Conservation (phyloP, 202 grass and related monocot genomes). For the Miscanthus sacchariflorus region DNA sequence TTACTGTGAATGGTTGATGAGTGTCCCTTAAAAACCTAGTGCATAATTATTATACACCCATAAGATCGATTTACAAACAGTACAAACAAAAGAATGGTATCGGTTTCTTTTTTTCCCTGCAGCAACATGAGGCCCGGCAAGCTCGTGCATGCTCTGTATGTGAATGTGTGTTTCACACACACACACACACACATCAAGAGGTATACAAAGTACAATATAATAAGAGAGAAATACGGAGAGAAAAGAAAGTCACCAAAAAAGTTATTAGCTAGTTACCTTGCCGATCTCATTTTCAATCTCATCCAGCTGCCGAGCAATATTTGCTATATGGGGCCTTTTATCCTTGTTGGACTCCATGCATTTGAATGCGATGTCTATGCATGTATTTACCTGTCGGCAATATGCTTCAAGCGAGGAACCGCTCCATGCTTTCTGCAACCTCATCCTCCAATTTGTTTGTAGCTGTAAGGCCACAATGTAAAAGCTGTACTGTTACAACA, state of each 20-base stretch:
- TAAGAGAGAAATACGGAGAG: too few relatives aligned
- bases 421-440: neutral
- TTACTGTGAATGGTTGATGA: too few relatives aligned
- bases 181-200: too few relatives aligned
- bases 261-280: neutral
- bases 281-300: neutral
- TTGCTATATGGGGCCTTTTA: neutral
- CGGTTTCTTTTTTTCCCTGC: too few relatives aligned
- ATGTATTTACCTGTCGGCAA: neutral
- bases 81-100: too few relatives aligned
- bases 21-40: too few relatives aligned
- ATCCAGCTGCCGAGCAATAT: neutral
- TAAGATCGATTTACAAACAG: too few relatives aligned
- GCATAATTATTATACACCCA: too few relatives aligned
- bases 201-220: too few relatives aligned
- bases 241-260: too few relatives aligned
- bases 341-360: neutral
- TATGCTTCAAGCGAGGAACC: slow-evolving; percentile 22
- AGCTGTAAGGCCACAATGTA: neutral
- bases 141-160: too few relatives aligned
- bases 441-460: neutral
- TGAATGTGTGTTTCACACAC: too few relatives aligned
- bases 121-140: neutral
- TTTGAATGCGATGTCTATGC: neutral
- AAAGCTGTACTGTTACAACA: neutral